Conservation (phyloP, 2,329 filamentous ascomycete genomes). For the Acrocalymma vagum region DNA sequence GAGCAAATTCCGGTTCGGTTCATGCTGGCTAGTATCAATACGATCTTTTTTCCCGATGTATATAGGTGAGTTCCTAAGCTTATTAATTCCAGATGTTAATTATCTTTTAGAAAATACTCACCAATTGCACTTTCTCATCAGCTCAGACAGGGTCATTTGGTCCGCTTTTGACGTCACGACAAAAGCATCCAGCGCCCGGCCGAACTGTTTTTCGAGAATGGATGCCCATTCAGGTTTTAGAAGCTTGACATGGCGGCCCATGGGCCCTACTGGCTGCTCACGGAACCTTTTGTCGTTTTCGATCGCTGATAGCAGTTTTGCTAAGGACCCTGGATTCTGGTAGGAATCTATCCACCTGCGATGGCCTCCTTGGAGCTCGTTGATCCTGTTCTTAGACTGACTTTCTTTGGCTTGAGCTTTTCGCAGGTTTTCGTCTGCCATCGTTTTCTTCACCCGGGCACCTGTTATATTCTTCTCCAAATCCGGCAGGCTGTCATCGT, state of each 20-base stretch:
- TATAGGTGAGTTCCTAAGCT: slow-evolving; percentile 60
- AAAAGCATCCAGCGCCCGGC: slow-evolving; percentile 76
- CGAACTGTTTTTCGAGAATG: slow-evolving; percentile 80
- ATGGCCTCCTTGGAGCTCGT: slow-evolving; percentile 62
- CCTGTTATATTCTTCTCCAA: slow-evolving; percentile 47
- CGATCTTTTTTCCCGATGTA: slow-evolving; percentile 68
- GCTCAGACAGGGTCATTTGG: slow-evolving; percentile 69
- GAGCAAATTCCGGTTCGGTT: slow-evolving; percentile 76
- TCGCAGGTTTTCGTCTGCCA: slow-evolving; percentile 31
- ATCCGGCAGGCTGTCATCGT: slow-evolving; percentile 44
- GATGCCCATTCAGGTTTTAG: slow-evolving; percentile 82
- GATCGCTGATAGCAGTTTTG: slow-evolving; percentile 72
- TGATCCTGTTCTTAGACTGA: slow-evolving; percentile 61
- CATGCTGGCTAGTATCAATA: slow-evolving; percentile 70
- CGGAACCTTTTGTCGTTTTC: slow-evolving; percentile 73
- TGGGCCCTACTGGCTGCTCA: slow-evolving; percentile 79
- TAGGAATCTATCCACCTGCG: slow-evolving; percentile 72
- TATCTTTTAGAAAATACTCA: slow-evolving; percentile 27
- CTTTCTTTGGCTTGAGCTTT: slow-evolving; percentile 59
- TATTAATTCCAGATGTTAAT: slow-evolving; percentile 10
- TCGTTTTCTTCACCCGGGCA: slow-evolving; percentile 32
- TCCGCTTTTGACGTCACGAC: slow-evolving; percentile 82
- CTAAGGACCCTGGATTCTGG: slow-evolving; percentile 62
- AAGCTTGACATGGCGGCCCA: slow-evolving; percentile 81
- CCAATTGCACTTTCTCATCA: slow-evolving; percentile 71